phyloP scores from a whole-genome alignment of 2,329 filamentous ascomycete species.

The Neopestalotiopsis clavispora region DNA sequence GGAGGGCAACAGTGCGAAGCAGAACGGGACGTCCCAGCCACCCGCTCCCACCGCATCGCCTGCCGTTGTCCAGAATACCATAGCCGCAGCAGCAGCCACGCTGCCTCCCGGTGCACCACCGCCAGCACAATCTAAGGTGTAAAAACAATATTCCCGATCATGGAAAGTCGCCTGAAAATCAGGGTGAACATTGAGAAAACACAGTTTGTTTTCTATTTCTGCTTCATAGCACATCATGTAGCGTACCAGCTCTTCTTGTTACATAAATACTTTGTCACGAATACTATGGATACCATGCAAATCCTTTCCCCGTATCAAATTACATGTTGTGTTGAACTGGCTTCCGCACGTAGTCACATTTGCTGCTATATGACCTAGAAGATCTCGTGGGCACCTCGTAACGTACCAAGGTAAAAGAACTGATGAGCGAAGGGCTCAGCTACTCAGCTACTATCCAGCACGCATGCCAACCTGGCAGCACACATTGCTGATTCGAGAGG shows the following conservation, averaged over 20 bases:
- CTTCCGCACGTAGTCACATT: background rate
- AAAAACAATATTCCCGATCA: background rate
- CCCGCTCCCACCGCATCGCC: constrained; percentile 27
- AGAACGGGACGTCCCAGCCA: constrained; percentile 24
- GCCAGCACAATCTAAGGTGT: constrained; percentile 29
- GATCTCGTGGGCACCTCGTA: no score
- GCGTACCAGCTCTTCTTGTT: background rate
- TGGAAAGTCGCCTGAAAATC: background rate
- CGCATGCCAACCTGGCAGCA: no score
- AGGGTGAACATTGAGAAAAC: background rate
- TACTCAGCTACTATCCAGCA: no score
- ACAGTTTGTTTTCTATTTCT: background rate
- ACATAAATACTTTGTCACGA: background rate
- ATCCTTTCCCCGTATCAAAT: background rate
- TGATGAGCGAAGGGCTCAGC: no score
- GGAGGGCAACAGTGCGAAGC: constrained; percentile 41
- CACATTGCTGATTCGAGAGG: no score
- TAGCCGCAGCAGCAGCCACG: constrained; percentile 33
- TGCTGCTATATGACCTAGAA: no score
- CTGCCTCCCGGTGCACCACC: constrained; percentile 23
- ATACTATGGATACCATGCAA: constrained; percentile 2
- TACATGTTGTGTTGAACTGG: background rate
- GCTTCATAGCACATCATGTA: background rate
- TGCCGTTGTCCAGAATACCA: constrained; percentile 36
- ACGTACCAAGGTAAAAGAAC: no score